These are phyloP conservation scores for Sophora flavescens DNA, from an alignment of 306 rosid genomes.

Conservation along the genomic window DNA sequence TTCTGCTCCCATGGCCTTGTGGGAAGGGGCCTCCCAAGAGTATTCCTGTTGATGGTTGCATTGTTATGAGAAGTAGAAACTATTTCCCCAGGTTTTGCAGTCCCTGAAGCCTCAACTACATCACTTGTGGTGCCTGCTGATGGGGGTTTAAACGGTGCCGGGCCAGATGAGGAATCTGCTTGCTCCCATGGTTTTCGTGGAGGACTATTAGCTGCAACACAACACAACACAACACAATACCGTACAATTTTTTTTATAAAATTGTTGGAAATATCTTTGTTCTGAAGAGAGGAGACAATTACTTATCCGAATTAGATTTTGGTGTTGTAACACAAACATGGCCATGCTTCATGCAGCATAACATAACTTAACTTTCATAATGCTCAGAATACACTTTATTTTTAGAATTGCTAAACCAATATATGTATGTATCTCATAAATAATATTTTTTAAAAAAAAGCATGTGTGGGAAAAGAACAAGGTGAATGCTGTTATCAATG, in stretches of 20 bases:
- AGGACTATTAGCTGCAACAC: constrained; percentile 69
- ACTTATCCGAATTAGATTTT: constrained; percentile 13
- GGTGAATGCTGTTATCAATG: neutral
- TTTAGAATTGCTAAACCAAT: neutral
- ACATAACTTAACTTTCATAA: neutral
- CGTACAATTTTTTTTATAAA: too few species aligned
- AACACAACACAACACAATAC: constrained; percentile 2
- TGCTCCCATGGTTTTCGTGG: constrained; percentile 89
- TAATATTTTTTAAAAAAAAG: neutral
- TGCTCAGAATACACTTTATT: neutral
- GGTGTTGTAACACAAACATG: constrained; percentile 8
- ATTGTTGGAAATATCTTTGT: neutral
- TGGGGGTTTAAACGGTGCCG: constrained; percentile 78
- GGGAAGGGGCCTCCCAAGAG: constrained; percentile 75
- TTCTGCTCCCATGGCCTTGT: constrained; percentile 87
- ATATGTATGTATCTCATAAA: neutral
- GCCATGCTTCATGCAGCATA: constrained; percentile 1
- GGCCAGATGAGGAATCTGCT: constrained; percentile 61
- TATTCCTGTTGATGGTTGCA: constrained; percentile 55
- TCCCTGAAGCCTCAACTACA: constrained; percentile 87
- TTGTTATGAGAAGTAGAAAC: constrained; percentile 61
- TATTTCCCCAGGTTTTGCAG: constrained; percentile 84
- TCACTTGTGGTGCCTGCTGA: constrained; percentile 79
- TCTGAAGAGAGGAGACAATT: neutral
- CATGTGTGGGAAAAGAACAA: neutral